phyloP scores from a whole-genome alignment of 2,329 filamentous ascomycete species.

The Exophiala sp. region DNA sequence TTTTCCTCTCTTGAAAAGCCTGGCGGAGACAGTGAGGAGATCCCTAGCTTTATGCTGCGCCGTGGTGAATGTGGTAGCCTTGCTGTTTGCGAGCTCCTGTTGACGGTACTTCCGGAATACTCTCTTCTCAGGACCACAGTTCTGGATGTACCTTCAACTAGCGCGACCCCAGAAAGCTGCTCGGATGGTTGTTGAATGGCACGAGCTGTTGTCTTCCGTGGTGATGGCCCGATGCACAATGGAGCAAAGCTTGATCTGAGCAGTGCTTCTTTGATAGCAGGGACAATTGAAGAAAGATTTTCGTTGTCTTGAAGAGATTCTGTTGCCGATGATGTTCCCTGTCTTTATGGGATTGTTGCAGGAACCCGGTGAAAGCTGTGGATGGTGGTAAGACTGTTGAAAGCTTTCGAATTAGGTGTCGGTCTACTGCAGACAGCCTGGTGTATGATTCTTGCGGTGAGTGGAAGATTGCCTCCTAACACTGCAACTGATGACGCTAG shows the following conservation, averaged over 20 bases:
- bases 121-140: constrained; percentile 10
- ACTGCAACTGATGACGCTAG: constrained; percentile 16
- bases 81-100: neutral
- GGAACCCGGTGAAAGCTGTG: constrained; percentile 15
- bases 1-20: neutral
- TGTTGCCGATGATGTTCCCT: constrained; percentile 9
- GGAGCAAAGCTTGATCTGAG: constrained; percentile 10
- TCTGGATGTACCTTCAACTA: constrained; percentile 13
- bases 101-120: constrained; percentile 7
- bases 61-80: constrained; percentile 6
- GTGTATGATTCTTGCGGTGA: constrained; percentile 19
- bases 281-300: constrained; percentile 21
- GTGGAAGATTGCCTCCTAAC: constrained; percentile 4
- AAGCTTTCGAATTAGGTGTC: constrained; percentile 5
- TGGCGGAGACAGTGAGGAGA: neutral
- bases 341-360: constrained; percentile 21
- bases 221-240: constrained; percentile 11
- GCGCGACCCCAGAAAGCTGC: neutral
- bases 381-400: constrained; percentile 1
- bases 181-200: constrained; percentile 2
- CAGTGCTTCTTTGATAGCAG: constrained; percentile 15
- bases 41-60: neutral
- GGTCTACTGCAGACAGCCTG: constrained; percentile 18
- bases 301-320: constrained; percentile 19
- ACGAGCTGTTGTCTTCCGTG: constrained; percentile 12